These are phyloP conservation scores for Pseudonitzschia delicatissima DNA, from an alignment of 108 stramenopile genomes.

Conservation along the genomic window DNA sequence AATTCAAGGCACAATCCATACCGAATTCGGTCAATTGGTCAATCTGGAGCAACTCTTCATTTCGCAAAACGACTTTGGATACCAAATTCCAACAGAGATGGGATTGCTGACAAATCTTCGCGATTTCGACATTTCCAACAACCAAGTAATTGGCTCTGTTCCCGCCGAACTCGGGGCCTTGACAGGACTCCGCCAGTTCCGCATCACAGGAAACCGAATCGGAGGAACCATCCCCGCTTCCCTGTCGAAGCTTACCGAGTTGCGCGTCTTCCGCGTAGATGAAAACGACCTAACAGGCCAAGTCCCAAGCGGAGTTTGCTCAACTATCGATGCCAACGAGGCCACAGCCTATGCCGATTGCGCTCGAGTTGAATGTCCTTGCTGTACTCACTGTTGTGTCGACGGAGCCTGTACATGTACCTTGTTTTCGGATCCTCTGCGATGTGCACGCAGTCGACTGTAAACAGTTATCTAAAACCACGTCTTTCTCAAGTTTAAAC, in stretches of 20 bases:
- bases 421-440: slow-evolving; percentile 1
- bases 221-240: slow-evolving; percentile 23
- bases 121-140: slow-evolving; percentile 49
- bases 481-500: too few relatives aligned
- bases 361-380: slow-evolving; percentile 22
- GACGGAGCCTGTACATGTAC: slow-evolving; percentile 10
- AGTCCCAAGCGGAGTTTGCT: slow-evolving; percentile 27
- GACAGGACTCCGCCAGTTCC: slow-evolving; percentile 24
- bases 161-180: slow-evolving; percentile 42
- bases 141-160: slow-evolving; percentile 46
- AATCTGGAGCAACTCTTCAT: slow-evolving; percentile 49
- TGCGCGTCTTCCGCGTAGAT: slow-evolving; percentile 36
- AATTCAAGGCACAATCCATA: slow-evolving; percentile 49
- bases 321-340: slow-evolving; percentile 2
- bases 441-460: slow-evolving; percentile 10
- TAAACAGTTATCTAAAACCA: too few relatives aligned
- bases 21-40: slow-evolving; percentile 47
- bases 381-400: slow-evolving; percentile 32
- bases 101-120: slow-evolving; percentile 55
- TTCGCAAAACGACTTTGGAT: slow-evolving; percentile 48
- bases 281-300: slow-evolving; percentile 34
- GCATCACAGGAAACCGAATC: slow-evolving; percentile 26
- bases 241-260: slow-evolving; percentile 8
- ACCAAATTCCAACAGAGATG: slow-evolving; percentile 57
- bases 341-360: slow-evolving; percentile 31